A percentile compares a stretch with the other conserved stretches of the same genome.
Evolutionary conservation across 345 rosid genomes (phyloP).

Genomic region (Eucalyptus caleyi): DNA sequence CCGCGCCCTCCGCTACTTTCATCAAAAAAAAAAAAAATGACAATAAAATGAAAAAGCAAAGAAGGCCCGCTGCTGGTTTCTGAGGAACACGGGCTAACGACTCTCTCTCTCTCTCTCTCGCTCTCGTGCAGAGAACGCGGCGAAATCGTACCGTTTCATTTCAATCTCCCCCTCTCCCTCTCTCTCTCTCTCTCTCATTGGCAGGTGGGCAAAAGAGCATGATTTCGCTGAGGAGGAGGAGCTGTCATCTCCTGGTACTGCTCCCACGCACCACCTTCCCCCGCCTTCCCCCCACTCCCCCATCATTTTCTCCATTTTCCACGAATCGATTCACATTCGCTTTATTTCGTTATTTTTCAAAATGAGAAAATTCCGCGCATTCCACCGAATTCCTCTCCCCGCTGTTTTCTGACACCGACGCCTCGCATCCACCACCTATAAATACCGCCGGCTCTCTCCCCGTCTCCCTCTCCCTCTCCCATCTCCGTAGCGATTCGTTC

Average conservation of each 20-base stretch:
- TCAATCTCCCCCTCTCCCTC: background rate
- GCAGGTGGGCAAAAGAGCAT: background rate
- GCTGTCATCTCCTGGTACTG: background rate
- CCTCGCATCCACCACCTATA: background rate
- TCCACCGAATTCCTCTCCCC: background rate
- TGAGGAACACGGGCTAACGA: background rate
- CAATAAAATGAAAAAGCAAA: too few relatives aligned
- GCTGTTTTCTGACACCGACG: background rate
- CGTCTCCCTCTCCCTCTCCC: background rate
- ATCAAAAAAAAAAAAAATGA: too few relatives aligned
- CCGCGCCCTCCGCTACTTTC: background rate
- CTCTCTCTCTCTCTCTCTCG: background rate
- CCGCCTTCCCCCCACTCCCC: background rate
- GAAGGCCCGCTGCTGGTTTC: background rate
- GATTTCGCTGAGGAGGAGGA: background rate
- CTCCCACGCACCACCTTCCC: too few relatives aligned
- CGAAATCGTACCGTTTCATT: background rate
- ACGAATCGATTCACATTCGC: background rate
- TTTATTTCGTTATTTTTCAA: too few relatives aligned
- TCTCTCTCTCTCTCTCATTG: too few relatives aligned
- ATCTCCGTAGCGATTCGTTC: background rate
- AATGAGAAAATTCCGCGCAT: background rate
- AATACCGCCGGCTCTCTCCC: background rate
- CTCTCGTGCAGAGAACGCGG: background rate
- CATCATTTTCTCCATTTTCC: background rate